Base-by-base conservation (phyloP, 192 early-diverging fungal genomes). In the Coemansia aciculifera region DNA sequence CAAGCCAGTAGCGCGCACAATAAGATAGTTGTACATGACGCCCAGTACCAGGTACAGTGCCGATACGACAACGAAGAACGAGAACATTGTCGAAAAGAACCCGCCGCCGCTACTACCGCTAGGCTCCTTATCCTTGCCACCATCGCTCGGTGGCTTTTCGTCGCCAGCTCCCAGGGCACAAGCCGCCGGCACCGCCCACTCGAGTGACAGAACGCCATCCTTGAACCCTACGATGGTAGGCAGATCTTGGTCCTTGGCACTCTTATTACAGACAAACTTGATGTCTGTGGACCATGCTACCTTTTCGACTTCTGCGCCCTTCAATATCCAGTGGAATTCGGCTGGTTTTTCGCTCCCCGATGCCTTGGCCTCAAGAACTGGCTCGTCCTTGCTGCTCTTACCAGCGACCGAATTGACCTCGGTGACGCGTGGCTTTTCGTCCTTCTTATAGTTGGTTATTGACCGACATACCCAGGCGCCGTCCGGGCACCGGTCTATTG, bases 311-410 rank as follows among this genome's bases (percentile, higher is more conserved):
- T 63, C 37, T 2, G 68, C 60, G 11, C 83, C 83, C 1, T 40
- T 40, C 74, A 84, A 74, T 64, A 73, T 77, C 83, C 83, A 84
- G 60, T 76, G 74, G 63, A 81, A 73, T 57, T 76, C 71, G 15
- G 21, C 34, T 4, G 73, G 75, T 51, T 44, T 60, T 12, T 76
- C 69, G 64, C 54, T 70, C 6, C 68, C 77, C 34, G 63, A 62
- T 10, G 66, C 39, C 31, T 59, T 73, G 32, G 77, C 73, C 66
- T 77, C 73, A 8, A 79, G 57, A 0, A 51, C 62, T 0, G 82
- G 78, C 43, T 52, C 66, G 32, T 62, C 66, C 21, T 49, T 40
- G 44, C 64, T 72, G 31, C 48, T 9, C 0, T 32, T 59, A 34
- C 83, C 83, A 7, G 74, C 75, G 1, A 84, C 62, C 1, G 77